phyloP scores from a whole-genome alignment of 2,329 filamentous ascomycete genomes.

The Davidsoniella eucalypti region DNA sequence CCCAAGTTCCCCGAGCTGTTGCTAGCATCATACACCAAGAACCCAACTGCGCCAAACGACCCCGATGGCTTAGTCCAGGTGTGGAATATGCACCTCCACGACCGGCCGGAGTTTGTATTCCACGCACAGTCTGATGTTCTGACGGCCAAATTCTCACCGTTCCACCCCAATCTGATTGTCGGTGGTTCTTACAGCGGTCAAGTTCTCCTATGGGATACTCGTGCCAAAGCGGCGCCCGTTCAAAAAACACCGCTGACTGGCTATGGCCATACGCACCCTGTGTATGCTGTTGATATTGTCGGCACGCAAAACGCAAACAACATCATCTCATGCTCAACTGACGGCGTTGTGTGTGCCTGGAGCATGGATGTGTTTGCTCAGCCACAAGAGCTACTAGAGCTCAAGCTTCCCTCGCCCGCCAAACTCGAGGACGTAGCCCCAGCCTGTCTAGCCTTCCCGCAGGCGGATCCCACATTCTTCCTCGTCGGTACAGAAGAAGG shows the following conservation, averaged over 20 bases:
- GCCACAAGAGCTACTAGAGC: conserved; percentile 82
- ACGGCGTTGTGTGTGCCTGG: conserved; percentile 94
- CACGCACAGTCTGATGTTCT: conserved; percentile 92
- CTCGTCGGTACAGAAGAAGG: conserved; percentile 94
- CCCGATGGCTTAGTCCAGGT: conserved; percentile 87
- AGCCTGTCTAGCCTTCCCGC: conserved; percentile 85
- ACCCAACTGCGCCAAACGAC: conserved; percentile 83
- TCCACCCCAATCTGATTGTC: conserved; percentile 90
- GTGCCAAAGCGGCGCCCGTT: conserved; percentile 73
- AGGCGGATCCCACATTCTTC: conserved; percentile 93
- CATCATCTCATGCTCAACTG: conserved; percentile 91
- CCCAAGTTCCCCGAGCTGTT: conserved; percentile 88
- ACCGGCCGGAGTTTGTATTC: conserved; percentile 89
- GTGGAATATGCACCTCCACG: conserved; percentile 92
- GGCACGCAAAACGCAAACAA: conserved; percentile 98
- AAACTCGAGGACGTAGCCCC: conserved; percentile 83
- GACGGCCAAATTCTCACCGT: conserved; percentile 93
- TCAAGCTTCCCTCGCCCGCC: conserved; percentile 69
- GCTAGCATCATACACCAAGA: conserved; percentile 92
- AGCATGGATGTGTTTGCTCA: conserved; percentile 95
- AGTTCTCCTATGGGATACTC: conserved; percentile 91
- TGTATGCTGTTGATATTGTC: conserved; percentile 89
- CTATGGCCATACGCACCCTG: conserved; percentile 86
- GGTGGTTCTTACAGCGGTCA: conserved; percentile 95
- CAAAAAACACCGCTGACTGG: conserved; percentile 94